These are phyloP conservation scores for Claviceps sp. DNA, from an alignment of 2,329 filamentous ascomycete genomes.

Conservation along the genomic window DNA sequence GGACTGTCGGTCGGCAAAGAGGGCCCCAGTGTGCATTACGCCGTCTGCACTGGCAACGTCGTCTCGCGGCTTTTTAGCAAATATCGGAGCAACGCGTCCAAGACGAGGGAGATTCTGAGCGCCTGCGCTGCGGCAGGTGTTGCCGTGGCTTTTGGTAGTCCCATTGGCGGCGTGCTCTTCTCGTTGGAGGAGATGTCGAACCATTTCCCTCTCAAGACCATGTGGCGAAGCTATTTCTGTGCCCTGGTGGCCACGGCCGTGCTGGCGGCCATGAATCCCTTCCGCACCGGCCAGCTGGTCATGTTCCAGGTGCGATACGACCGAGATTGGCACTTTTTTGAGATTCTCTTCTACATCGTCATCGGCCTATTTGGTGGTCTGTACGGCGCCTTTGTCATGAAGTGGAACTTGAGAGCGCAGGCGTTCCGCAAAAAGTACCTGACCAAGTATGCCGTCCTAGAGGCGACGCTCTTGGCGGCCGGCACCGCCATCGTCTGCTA, in stretches of 20 bases:
- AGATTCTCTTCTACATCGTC: constrained; percentile 81
- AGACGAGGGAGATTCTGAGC: constrained; percentile 88
- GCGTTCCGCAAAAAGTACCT: constrained; percentile 92
- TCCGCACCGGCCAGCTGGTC: constrained; percentile 90
- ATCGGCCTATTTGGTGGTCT: constrained; percentile 87
- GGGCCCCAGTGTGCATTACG: constrained; percentile 96
- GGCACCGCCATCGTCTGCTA: constrained; percentile 89
- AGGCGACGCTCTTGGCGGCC: constrained; percentile 71
- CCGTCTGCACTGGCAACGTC: constrained; percentile 93
- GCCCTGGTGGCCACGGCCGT: constrained; percentile 89
- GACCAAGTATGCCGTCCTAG: constrained; percentile 67
- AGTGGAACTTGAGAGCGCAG: constrained; percentile 87
- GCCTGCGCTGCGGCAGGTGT: constrained; percentile 92
- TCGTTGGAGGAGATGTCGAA: constrained; percentile 96
- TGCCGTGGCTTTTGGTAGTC: constrained; percentile 91
- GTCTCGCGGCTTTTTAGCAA: constrained; percentile 88
- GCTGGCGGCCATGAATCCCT: constrained; percentile 91
- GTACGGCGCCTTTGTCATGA: constrained; percentile 94
- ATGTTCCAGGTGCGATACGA: constrained; percentile 99
- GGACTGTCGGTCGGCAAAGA: constrained; percentile 94
- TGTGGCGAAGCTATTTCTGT: constrained; percentile 98
- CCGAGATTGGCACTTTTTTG: constrained; percentile 95
- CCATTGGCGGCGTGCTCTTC: constrained; percentile 92
- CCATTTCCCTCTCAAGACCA: constrained; percentile 89
- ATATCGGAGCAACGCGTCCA: constrained; percentile 81